Evolutionary conservation across 2,329 filamentous ascomycete species (phyloP).

Genomic region (Xylariales sp.): DNA sequence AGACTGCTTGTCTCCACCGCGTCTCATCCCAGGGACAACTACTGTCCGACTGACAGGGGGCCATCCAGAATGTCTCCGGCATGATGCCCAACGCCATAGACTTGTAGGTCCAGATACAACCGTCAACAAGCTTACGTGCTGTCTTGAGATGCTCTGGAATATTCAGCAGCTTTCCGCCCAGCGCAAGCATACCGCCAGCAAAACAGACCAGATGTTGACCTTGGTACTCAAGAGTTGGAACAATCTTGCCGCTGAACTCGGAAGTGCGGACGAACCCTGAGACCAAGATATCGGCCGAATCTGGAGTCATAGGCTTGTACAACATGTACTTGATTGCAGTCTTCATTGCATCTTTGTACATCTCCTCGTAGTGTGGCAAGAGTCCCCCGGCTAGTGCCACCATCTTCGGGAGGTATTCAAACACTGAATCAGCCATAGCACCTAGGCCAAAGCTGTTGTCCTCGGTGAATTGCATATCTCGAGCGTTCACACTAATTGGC

Average conservation of each 20-base stretch:
- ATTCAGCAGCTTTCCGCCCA: conserved; percentile 41
- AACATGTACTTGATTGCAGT: conserved; percentile 56
- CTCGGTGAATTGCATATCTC: conserved; percentile 37
- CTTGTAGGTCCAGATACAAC: conserved; percentile 48
- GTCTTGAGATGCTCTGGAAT: conserved; percentile 36
- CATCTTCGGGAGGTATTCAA: conserved; percentile 50
- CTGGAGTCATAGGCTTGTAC: conserved; percentile 59
- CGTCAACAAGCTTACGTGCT: conserved; percentile 41
- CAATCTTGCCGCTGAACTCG: conserved; percentile 22
- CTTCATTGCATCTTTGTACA: conserved; percentile 60
- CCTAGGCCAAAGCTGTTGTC: conserved; percentile 30
- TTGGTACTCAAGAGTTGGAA: conserved; percentile 26
- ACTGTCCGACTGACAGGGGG: conserved; percentile 29
- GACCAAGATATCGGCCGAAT: conserved; percentile 55
- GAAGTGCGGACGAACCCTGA: conserved; percentile 38
- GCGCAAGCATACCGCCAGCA: conserved; percentile 45
- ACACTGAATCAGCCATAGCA: conserved; percentile 35
- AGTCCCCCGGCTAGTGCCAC: conserved; percentile 53
- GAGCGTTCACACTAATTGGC: conserved; percentile 60
- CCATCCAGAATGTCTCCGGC: conserved; percentile 44
- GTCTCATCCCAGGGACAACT: conserved; percentile 25
- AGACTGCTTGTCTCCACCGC: conserved; percentile 21
- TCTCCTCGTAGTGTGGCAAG: conserved; percentile 49
- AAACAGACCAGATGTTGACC: conserved; percentile 47
- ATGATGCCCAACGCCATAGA: conserved; percentile 45